phyloP scores from a whole-genome alignment of 768 basidiomycete species.

The Dacryopinax spathularia region DNA sequence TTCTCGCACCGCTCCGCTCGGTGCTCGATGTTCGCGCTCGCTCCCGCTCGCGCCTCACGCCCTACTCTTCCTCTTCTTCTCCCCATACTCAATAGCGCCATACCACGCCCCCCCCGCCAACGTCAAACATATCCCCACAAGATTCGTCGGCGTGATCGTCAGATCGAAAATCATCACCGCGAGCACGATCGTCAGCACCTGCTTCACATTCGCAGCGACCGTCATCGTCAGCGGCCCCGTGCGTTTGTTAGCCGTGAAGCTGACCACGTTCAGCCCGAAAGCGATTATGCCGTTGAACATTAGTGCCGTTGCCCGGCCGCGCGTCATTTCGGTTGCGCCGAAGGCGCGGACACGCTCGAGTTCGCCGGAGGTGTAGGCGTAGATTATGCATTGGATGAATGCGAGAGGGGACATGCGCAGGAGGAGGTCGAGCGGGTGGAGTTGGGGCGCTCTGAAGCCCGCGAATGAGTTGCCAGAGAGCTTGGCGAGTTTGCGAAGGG shows the following conservation, averaged over 20 bases:
- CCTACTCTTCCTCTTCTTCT: slow-evolving; percentile 12
- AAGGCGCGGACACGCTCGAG: slow-evolving; percentile 43
- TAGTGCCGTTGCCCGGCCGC: slow-evolving; percentile 40
- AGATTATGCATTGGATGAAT: slow-evolving; percentile 67
- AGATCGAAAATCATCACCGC: slow-evolving; percentile 76
- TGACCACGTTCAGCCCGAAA: slow-evolving; percentile 84
- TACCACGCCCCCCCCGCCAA: slow-evolving; percentile 77
- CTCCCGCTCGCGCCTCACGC: neutral
- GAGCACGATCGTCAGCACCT: slow-evolving; percentile 75
- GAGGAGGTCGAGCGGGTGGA: slow-evolving; percentile 75
- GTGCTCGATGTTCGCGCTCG: no score
- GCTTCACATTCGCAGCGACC: slow-evolving; percentile 86
- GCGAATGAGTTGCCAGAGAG: neutral
- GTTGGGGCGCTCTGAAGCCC: slow-evolving; percentile 14
- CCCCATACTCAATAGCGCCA: slow-evolving; percentile 44
- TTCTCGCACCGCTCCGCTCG: no score
- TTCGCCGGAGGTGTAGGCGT: slow-evolving; percentile 72
- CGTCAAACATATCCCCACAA: slow-evolving; percentile 69
- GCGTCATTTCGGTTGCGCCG: slow-evolving; percentile 32
- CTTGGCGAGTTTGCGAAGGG: neutral
- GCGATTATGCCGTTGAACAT: slow-evolving; percentile 73
- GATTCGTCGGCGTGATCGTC: slow-evolving; percentile 64
- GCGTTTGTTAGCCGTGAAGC: slow-evolving; percentile 89
- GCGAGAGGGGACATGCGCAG: slow-evolving; percentile 86
- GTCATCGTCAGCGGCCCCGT: slow-evolving; percentile 84